These are phyloP conservation scores for Papiliotrema nemorosa DNA, from an alignment of 1,284 basidiomycete genomes.

Conservation along the genomic window DNA sequence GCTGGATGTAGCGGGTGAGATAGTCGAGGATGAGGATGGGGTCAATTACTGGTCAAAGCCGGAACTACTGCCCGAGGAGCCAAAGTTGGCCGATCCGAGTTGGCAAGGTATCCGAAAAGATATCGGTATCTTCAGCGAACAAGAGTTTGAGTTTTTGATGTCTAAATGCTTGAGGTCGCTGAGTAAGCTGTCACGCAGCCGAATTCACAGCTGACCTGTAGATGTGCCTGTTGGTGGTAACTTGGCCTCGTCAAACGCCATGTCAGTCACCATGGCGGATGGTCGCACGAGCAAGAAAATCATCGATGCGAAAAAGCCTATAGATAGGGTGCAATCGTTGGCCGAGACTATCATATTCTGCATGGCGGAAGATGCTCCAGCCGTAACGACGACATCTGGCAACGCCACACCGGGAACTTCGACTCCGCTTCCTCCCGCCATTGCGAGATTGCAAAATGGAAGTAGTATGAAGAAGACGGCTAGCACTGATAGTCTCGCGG, in stretches of 20 bases:
- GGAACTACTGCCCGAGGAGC: conserved; percentile 53
- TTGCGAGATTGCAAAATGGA: conserved; percentile 33
- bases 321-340: conserved; percentile 68
- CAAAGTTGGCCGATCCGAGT: conserved; percentile 62
- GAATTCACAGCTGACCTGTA: conserved; percentile 23
- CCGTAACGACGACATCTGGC: conserved; percentile 49
- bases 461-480: conserved; percentile 48
- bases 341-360: conserved; percentile 88
- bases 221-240: conserved; percentile 53
- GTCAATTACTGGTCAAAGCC: conserved; percentile 40
- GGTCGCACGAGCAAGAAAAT: conserved; percentile 61
- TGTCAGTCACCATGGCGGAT: conserved; percentile 52
- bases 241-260: conserved; percentile 36
- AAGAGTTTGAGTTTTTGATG: conserved; percentile 80
- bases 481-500: conserved; percentile 42
- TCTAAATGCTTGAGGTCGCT: conserved; percentile 83
- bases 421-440: conserved; percentile 20
- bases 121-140: conserved; percentile 80
- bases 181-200: conserved; percentile 57
- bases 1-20: conserved; percentile 34
- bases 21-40: conserved; percentile 58
- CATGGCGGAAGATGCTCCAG: conserved; percentile 76
- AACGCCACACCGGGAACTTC: conserved; percentile 52
- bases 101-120: conserved; percentile 75
- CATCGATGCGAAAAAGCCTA: conserved; percentile 71